phyloP scores from a whole-genome alignment of 164 flowering plant genomes.

The Litsea cubeba region DNA sequence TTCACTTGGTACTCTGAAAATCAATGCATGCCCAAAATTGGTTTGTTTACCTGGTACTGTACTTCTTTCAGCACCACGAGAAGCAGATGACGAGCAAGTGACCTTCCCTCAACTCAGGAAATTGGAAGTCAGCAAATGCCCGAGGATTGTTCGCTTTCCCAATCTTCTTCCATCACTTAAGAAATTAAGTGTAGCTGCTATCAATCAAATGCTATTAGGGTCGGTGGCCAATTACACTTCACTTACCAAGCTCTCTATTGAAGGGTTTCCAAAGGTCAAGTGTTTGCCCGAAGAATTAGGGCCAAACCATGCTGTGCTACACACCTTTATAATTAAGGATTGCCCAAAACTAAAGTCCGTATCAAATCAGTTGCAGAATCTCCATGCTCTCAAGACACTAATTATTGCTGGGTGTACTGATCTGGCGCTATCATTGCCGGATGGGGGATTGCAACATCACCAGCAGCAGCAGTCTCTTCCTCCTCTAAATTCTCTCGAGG shows the following conservation, averaged over 20 bases:
- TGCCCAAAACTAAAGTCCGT: neutral
- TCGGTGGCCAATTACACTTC: neutral
- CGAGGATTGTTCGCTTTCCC: too few species aligned
- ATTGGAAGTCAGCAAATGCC: too few species aligned
- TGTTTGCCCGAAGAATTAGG: slow-evolving; percentile 4
- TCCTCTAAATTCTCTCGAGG: neutral
- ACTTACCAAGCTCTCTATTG: neutral
- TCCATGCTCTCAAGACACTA: neutral
- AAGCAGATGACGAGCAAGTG: too few species aligned
- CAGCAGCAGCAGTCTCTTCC: too few species aligned
- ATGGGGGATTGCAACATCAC: neutral
- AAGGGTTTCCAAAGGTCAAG: neutral
- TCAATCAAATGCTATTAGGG: neutral
- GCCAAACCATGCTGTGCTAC: neutral
- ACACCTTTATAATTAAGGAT: neutral
- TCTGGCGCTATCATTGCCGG: neutral
- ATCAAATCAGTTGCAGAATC: neutral
- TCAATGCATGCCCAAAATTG: neutral
- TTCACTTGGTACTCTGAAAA: too few species aligned
- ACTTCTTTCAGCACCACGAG: too few species aligned
- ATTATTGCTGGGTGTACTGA: neutral
- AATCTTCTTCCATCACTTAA: neutral
- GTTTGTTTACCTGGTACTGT: neutral
- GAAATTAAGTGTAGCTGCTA: neutral
- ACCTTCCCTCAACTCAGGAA: too few species aligned